Evolutionary conservation across 1,284 basidiomycete species (phyloP), one percentile per base, ranked within the genome.

Genomic region (Trichosporon ovoides): DNA sequence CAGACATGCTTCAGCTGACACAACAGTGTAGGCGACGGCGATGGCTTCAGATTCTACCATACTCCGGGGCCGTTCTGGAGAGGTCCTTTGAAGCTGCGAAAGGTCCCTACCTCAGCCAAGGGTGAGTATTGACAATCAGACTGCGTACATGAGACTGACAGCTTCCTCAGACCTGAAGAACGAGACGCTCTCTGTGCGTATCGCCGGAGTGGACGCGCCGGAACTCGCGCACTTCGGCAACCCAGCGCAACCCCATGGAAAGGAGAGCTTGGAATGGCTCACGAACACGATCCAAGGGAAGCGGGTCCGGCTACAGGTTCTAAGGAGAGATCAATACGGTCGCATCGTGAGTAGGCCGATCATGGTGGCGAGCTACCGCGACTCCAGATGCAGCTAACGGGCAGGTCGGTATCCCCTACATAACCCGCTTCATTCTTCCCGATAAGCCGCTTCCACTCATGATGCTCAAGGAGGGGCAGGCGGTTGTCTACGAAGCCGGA

Each of bases 151-250:
- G 37, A 38, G 16, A 24, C 33, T 51, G 20, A 36, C 49, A 5
- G 4, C 3, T 10, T 35, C 22, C n/a, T 9, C 62, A 88, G 89
- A 83, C 1, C 78, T 91, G 52, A 87, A 83, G 70, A 83, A 86
- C 61, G 78, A 89, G 66, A 94, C 91, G 0, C 80, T 95, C 19
- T 86, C 87, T 66, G 85, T 96, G 48, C 84, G 92, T 20, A 83
- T 95, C 50, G 88, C 88, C 10, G 92, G 89, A 0, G 84, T 91
- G 11, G 92, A 96, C 72, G 92, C 92, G 1, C 92, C 92, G 0
- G 92, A 95, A 80, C 82, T 79, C 12, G 80, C 84, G 0, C 88
- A 94, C 72, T 94, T 91, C 64, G 91, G 91, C 19, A 83, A 85
- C 53, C 82, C 84, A 3, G 83, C 82, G 0, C 91, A 94, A 69